Percentiles rank a stretch among this genome's conserved stretches.
phyloP scores from a whole-genome alignment of 495 filamentous ascomycete species.

The Trichoderma orchidacearum region DNA sequence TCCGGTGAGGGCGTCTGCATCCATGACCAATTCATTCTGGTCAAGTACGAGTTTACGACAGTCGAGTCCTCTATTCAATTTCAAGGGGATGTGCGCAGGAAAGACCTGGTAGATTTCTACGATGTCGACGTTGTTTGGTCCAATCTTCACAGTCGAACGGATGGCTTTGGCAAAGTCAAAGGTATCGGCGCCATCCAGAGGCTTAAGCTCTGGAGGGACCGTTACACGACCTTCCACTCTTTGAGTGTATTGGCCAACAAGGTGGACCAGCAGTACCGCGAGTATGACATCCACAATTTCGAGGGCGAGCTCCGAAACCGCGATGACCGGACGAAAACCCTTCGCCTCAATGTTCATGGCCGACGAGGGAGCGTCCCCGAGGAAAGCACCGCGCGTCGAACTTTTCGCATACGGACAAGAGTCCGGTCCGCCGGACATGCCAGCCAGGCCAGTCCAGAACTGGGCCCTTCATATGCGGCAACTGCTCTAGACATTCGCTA shows the following conservation, averaged over 20 bases:
- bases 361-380: slow-evolving; percentile 15
- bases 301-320: slow-evolving; percentile 15
- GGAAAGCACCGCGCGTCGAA: slow-evolving; percentile 11
- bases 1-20: slow-evolving; percentile 12
- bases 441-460: background rate
- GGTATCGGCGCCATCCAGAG: slow-evolving; percentile 22
- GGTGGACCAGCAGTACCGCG: slow-evolving; percentile 15
- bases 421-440: slow-evolving; percentile 4
- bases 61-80: slow-evolving; percentile 18
- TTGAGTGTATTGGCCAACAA: slow-evolving; percentile 21
- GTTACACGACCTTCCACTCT: slow-evolving; percentile 18
- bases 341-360: slow-evolving; percentile 14
- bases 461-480: slow-evolving; percentile 1
- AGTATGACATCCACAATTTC: slow-evolving; percentile 17
- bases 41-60: slow-evolving; percentile 23
- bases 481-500: slow-evolving; percentile 13
- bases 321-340: slow-evolving; percentile 16
- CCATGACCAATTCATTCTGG: slow-evolving; percentile 18
- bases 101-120: slow-evolving; percentile 21
- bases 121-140: slow-evolving; percentile 24
- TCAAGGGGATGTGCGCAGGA: slow-evolving; percentile 16
- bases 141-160: slow-evolving; percentile 16
- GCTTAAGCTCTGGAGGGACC: slow-evolving; percentile 22
- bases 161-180: slow-evolving; percentile 18
- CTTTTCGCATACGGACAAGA: slow-evolving; percentile 7